These are phyloP conservation scores for Platanus orientalis DNA, from an alignment of 164 flowering plant species.

Conservation along the genomic window DNA sequence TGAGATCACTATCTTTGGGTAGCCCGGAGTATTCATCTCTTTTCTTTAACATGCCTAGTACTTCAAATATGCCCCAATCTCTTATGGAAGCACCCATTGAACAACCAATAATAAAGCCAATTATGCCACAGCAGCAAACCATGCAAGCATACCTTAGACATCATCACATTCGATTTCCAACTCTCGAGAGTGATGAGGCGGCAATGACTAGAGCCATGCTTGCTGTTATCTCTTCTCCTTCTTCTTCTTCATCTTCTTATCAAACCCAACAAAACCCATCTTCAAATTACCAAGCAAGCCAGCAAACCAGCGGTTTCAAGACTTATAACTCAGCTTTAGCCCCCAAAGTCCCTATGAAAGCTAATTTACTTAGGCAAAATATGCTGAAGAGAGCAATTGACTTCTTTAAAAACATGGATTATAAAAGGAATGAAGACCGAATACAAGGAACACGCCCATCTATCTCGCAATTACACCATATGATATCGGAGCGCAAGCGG, in stretches of 20 bases:
- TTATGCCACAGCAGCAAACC: constrained; percentile 14
- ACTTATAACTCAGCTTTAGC: constrained; percentile 20
- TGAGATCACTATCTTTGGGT: constrained; percentile 47
- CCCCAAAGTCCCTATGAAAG: constrained; percentile 4
- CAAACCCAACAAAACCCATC: constrained; percentile 9
- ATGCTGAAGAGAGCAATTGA: constrained; percentile 42
- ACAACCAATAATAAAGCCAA: constrained; percentile 12
- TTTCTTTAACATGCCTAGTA: constrained; percentile 25
- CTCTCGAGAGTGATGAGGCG: constrained; percentile 33
- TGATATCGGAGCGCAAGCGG: constrained; percentile 77
- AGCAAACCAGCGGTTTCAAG: constrained; percentile 43
- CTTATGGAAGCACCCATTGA: constrained; percentile 8
- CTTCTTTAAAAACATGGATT: constrained; percentile 31
- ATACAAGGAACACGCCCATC: constrained; percentile 35
- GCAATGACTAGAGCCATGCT: constrained; percentile 60
- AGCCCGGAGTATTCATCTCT: constrained; percentile 53
- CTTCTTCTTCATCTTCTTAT: constrained; percentile 31
- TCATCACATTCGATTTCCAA: constrained; percentile 22
- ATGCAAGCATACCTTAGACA: constrained; percentile 16
- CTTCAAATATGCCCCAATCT: constrained; percentile 18
- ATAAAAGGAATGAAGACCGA: constrained; percentile 24
- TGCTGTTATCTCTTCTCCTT: constrained; percentile 52
- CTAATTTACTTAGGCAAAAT: constrained; percentile 22
- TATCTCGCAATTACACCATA: constrained; percentile 57
- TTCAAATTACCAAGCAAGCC: background rate